These are phyloP conservation scores for Leishmania braziliensis DNA, from an alignment of 208 protist species.

Conservation along the genomic window DNA sequence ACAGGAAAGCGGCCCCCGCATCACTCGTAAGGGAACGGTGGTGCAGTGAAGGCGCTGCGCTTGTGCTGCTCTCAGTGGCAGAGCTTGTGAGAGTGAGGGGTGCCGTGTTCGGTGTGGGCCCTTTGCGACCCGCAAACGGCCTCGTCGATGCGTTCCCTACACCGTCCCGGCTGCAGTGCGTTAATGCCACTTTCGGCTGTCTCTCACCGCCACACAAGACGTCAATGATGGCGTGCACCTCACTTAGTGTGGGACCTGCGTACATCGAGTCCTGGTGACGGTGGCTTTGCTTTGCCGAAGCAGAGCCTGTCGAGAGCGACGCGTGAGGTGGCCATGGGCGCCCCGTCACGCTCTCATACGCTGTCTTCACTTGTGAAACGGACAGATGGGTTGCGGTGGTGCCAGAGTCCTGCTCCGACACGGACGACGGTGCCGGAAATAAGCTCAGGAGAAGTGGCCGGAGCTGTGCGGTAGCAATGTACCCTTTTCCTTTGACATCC, in stretches of 20 bases:
- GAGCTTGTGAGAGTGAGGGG: no score
- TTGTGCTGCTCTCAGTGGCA: neutral
- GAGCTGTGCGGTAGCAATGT: constrained; percentile 44
- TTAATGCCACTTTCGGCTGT: neutral
- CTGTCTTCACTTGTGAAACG: constrained; percentile 6
- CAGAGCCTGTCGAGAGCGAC: neutral
- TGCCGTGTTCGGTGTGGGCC: neutral
- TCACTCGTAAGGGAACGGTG: neutral
- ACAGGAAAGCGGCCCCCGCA: constrained; percentile 9
- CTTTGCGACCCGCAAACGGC: neutral
- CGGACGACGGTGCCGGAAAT: constrained; percentile 30
- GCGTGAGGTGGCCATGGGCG: constrained; percentile 8
- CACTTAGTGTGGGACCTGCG: constrained; percentile 34
- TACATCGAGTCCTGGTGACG: neutral
- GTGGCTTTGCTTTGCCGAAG: neutral
- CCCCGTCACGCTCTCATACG: constrained; percentile 32
- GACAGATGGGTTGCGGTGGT: constrained; percentile 8
- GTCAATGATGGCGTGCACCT: constrained; percentile 51
- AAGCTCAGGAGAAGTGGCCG: constrained; percentile 53
- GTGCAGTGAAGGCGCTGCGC: neutral
- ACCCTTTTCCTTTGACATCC: constrained; percentile 54
- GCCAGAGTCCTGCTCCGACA: neutral
- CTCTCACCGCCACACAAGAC: neutral
- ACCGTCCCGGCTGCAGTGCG: neutral
- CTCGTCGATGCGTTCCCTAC: neutral